Conservation (phyloP, 768 basidiomycete genomes). For the Asterophora lycoperdoides region DNA sequence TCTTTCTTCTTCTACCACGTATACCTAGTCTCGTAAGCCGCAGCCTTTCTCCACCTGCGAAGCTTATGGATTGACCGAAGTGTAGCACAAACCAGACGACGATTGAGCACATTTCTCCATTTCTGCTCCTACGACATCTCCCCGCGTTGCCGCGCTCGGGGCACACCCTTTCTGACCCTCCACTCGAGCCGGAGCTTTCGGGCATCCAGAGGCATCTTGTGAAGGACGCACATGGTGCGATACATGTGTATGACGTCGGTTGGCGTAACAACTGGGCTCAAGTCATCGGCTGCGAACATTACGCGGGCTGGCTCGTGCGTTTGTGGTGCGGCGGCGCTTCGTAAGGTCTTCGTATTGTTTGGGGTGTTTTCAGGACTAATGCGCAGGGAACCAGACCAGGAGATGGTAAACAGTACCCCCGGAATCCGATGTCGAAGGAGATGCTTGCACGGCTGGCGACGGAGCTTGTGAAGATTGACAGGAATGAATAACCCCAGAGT, state of each 20-base stretch:
- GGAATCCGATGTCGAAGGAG: constrained; percentile 63
- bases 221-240: constrained; percentile 52
- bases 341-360: constrained; percentile 36
- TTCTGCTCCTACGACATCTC: constrained; percentile 65
- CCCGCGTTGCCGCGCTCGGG: constrained; percentile 54
- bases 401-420: constrained; percentile 64
- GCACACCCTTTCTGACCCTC: constrained; percentile 59
- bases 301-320: constrained; percentile 48
- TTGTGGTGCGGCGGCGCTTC: constrained; percentile 59
- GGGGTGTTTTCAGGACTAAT: neutral
- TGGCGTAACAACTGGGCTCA: constrained; percentile 68
- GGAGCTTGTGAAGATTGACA: constrained; percentile 56
- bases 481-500: constrained; percentile 28
- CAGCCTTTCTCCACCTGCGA: constrained; percentile 8
- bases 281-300: constrained; percentile 56
- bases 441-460: constrained; percentile 61
- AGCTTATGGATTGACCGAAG: neutral
- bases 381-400: constrained; percentile 40
- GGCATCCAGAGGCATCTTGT: constrained; percentile 62
- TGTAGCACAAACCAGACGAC: constrained; percentile 84
- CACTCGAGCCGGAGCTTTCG: constrained; percentile 68
- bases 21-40: constrained; percentile 67
- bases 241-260: constrained; percentile 71
- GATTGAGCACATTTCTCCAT: constrained; percentile 70
- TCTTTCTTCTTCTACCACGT: constrained; percentile 74